phyloP scores from a whole-genome alignment of 176 grass and related monocot genomes.

The Elaeis guineensis region DNA sequence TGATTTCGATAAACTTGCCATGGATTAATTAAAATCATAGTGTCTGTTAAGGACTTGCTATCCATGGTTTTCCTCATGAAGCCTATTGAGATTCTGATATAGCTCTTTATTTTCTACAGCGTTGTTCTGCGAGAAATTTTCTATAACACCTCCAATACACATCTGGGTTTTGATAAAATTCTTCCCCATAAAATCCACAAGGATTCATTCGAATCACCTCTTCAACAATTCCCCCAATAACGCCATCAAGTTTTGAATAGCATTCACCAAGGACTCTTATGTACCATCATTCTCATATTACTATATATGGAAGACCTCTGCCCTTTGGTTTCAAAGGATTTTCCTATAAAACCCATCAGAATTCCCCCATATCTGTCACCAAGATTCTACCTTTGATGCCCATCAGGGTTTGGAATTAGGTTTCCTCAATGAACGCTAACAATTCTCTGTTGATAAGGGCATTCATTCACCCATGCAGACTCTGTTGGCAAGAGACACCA shows the following conservation, averaged over 20 bases:
- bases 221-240: neutral
- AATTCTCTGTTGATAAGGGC: neutral
- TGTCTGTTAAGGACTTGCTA: constrained; percentile 20
- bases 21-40: constrained; percentile 30
- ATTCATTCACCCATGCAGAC: neutral
- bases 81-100: constrained; percentile 18
- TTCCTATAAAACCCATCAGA: too few relatives aligned
- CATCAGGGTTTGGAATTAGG: neutral
- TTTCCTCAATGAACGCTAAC: neutral
- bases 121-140: neutral
- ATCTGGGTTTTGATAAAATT: neutral
- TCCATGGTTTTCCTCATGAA: constrained; percentile 13
- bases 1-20: constrained; percentile 22
- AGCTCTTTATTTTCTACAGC: neutral
- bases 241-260: neutral
- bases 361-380: neutral
- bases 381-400: neutral
- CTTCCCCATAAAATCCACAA: neutral
- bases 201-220: neutral
- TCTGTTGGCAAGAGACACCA: neutral
- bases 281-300: neutral
- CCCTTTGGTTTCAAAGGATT: too few relatives aligned
- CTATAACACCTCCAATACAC: neutral
- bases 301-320: too few relatives aligned
- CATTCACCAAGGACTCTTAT: neutral